Evolutionary conservation across 345 rosid species (phyloP), one percentile per base, ranked within the genome.

Genomic region (Gossypium turneri): DNA sequence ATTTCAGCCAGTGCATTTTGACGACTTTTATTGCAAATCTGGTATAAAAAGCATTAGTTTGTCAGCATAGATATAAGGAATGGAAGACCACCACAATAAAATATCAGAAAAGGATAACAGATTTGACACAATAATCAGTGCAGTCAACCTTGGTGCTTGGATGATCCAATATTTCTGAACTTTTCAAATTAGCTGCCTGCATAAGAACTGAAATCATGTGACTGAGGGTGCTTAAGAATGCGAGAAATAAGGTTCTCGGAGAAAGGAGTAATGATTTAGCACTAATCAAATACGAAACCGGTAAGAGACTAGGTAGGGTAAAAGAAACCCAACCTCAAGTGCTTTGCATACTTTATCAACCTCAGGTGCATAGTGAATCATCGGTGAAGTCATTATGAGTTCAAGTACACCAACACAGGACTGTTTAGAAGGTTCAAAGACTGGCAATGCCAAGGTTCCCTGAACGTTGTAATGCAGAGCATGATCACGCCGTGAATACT

Each of bases 331-430:
- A 88, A 94, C 98, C 97, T 94, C 89, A 68, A 94, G 97, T 45
- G 98, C 98, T 86, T 89, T 94, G 91, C 97, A 90, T 80, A 94
- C 93, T 88, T 92, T 94, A 76, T 92, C 97, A 79, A 92, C 97
- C 87, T 89, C 97, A 12, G 98, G 91, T 11, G 92, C 94, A 73
- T 92, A 92, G 80, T 92, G 88, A 60, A 94, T 85, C 89, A 84
- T 89, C 61, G 83, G 92, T 61, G 94, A 90, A 77, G 91, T 94
- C 94, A 85, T 79, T 71, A 94, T 87, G 53, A 94, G 97, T 81
- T 94, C 98, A 64, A 92, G 88, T 22, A 94, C 97, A 50, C 85
- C 98, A 65, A 94, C 93, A 87, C 97, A 94, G 11, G 85, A 78
- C 85, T 87, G 93, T 67, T 88, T 88, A 0, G 88, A 84, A 29